phyloP scores from a whole-genome alignment of 495 filamentous ascomycete species.

The Lophium mytilinum region DNA sequence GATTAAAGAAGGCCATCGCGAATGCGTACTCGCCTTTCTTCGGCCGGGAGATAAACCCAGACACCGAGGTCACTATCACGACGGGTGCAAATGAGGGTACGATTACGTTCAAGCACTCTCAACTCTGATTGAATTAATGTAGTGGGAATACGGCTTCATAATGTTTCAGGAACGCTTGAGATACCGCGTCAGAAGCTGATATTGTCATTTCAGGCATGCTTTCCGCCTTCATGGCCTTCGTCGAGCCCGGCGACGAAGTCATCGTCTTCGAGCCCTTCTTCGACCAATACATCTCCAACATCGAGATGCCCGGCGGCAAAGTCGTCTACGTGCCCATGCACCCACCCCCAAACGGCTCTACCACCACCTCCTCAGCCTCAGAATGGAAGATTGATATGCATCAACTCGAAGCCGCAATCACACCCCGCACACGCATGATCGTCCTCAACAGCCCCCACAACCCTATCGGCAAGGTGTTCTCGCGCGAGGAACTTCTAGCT shows the following conservation, averaged over 20 bases:
- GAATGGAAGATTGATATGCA: constrained; percentile 85
- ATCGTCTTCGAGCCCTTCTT: constrained; percentile 99
- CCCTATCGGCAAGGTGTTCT: constrained; percentile 93
- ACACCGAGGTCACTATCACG: constrained; percentile 88
- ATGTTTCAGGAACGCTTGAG: not conserved
- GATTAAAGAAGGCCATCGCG: constrained; percentile 83
- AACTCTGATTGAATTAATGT: too few relatives aligned
- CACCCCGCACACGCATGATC: constrained; percentile 84
- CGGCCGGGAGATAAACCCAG: constrained; percentile 68
- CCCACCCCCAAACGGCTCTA: constrained; percentile 76
- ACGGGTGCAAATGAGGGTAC: constrained; percentile 91
- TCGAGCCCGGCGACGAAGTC: constrained; percentile 90
- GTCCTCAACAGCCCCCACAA: constrained; percentile 85
- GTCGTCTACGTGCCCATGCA: constrained; percentile 90
- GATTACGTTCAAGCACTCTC: not conserved
- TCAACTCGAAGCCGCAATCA: constrained; percentile 78
- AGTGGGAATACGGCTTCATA: too few relatives aligned
- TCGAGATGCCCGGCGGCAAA: constrained; percentile 92
- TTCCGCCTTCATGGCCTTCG: constrained; percentile 93
- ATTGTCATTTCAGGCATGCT: constrained; percentile 56
- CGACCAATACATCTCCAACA: constrained; percentile 94
- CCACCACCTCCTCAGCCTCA: constrained; percentile 67
- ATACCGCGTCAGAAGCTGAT: not conserved
- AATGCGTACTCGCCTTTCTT: constrained; percentile 84
- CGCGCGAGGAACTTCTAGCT: constrained; percentile 66